Base-by-base conservation (phyloP, 768 basidiomycete genomes). In the Tricholoma sp. region DNA sequence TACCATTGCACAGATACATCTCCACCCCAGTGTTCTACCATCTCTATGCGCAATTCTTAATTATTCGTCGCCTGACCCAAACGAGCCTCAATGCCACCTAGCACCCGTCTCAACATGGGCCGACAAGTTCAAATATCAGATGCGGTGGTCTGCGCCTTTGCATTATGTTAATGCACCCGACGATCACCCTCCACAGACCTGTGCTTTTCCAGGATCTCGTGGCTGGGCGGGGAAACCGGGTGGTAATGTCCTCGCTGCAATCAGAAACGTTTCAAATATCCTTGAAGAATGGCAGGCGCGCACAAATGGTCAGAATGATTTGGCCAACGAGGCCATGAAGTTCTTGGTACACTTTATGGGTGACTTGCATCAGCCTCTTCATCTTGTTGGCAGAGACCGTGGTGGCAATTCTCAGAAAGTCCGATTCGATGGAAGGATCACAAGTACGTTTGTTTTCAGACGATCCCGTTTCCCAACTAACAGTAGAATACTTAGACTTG, bases 291-390 rank as follows among this genome's bases (percentile, higher is more conserved):
- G 81, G 66, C 74, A n/a, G n/a, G n/a, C n/a, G n/a, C n/a, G n/a
- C n/a, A n/a, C n/a, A n/a, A n/a, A 72, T 19, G 7, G 2, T 29
- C 65, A 2, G 71, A n/a, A 73, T 14, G 69, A 59, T 5, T 71
- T 67, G 10, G 85, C 85, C 2, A 84, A 87, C 65, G 89, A 93
- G 63, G 91, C 96, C 2, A 76, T 98, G 64, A 89, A 91, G 69
- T 99, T 97, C 76, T 75, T 99, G 31, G 81, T 95, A 29, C 97
- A 99, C 70, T 98, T 93, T 64, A 55, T 97, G 10, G 94, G 96
- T 0, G 96, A 98, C 69, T 77, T 96, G 79, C 96, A 97, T 64
- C 86, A 89, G 81, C 96, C 96, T 4, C 74, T 99, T 54, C 96
- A 99, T 69, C 79, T 99, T 35, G 89, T 89, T 0, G 91, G 91